Conservation (phyloP, 208 protist species). For the Leishmania martiniquensis region DNA sequence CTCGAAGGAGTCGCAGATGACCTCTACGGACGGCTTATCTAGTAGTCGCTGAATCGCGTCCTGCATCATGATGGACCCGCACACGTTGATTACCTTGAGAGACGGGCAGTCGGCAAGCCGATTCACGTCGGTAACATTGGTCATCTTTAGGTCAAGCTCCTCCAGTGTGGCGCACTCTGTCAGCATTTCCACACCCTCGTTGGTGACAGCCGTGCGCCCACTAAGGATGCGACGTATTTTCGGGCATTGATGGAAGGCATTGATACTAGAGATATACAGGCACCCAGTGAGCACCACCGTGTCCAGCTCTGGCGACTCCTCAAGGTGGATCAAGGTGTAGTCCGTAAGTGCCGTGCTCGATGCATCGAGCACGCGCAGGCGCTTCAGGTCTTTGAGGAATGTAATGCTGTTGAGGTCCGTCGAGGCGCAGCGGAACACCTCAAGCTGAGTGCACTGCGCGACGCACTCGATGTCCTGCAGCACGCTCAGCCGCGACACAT, state of each 20-base stretch:
- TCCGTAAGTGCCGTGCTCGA: constrained; percentile 58
- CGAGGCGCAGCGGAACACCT: constrained; percentile 74
- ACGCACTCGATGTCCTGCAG: constrained; percentile 63
- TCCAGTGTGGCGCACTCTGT: constrained; percentile 63
- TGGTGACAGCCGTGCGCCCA: constrained; percentile 60
- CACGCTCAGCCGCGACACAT: constrained; percentile 61
- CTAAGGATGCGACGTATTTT: constrained; percentile 77
- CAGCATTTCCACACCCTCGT: constrained; percentile 70
- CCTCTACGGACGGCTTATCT: constrained; percentile 48
- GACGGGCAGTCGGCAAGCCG: constrained; percentile 54
- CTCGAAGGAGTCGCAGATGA: constrained; percentile 76
- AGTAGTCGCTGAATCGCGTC: constrained; percentile 58
- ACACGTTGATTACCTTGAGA: constrained; percentile 75
- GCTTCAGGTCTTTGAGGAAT: constrained; percentile 52
- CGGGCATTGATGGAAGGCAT: constrained; percentile 77
- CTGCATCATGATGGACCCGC: constrained; percentile 41
- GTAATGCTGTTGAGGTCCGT: constrained; percentile 62
- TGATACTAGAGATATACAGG: constrained; percentile 73
- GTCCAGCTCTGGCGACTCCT: constrained; percentile 61
- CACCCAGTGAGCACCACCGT: constrained; percentile 76
- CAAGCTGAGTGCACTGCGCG: constrained; percentile 49
- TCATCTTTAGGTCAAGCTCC: constrained; percentile 80
- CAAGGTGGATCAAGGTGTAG: constrained; percentile 60
- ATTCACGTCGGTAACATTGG: constrained; percentile 62
- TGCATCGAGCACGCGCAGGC: constrained; percentile 75